Evolutionary conservation across 2,329 filamentous ascomycete genomes (phyloP), one percentile per base, ranked within the genome.

Genomic region (Colletotrichum scovillei): DNA sequence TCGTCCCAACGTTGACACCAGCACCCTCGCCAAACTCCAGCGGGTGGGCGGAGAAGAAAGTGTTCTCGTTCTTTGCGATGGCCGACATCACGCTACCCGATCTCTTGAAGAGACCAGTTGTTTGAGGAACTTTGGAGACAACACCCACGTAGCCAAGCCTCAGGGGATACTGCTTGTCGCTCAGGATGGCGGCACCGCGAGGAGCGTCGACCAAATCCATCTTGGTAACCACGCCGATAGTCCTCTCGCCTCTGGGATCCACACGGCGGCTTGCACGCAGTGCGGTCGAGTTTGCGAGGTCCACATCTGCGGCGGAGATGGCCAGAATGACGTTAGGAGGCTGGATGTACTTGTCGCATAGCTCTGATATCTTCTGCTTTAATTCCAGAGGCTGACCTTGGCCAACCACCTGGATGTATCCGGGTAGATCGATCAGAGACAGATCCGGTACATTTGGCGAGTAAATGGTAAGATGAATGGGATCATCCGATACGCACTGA

Each of bases 311-410:
- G 1, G 97, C 97, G 1, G 97, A 99, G 75, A 99, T 98, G 52
- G 97, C 97, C 8, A 99, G 88, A 75, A 99, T 98, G 77, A 99
- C 93, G 80, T 99, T 99, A 0, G 97, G 97, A 6, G 95, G 86
- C 80, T 97, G 94, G 64, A 99, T 99, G 80, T 99, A 99, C 85
- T 98, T 98, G 83, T 99, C 97, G 81, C 97, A 99, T 14, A 99
- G 91, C 78, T 98, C 95, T 2, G 94, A 91, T 75, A 99, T 99
- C 85, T 97, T 98, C 79, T 97, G 94, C 84, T 98, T 98, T 67
- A 99, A 86, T 82, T 98, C 93, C 4, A 93, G 86, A 0, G 97
- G 97, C 79, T 99, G 97, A 78, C 98, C 95, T 66, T 95, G 91
- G 16, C 95, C 95, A 14, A 94, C 93, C 38, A 99, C 95, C 80